Evolutionary conservation across 495 filamentous ascomycete species (phyloP).

Genomic region (Podospora tetraspora): DNA sequence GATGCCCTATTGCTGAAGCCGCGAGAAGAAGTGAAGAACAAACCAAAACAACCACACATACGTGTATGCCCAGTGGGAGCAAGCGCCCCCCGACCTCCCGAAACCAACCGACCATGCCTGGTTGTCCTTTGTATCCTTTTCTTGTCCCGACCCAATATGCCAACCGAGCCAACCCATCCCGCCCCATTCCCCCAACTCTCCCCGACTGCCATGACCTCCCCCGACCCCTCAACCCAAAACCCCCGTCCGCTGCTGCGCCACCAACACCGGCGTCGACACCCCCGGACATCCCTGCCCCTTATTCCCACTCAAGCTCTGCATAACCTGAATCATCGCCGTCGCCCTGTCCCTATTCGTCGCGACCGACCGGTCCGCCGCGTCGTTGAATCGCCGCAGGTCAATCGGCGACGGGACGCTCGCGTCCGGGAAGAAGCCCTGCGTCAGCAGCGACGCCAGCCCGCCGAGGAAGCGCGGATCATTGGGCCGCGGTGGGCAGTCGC

Average conservation of each 20-base stretch:
- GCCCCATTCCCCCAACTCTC: neutral
- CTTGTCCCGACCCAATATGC: neutral
- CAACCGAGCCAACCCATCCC: neutral
- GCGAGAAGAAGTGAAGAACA: neutral
- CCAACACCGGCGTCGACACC: slow-evolving; percentile 17
- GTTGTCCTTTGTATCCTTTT: neutral
- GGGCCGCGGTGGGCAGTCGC: slow-evolving; percentile 21
- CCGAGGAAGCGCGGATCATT: slow-evolving; percentile 21
- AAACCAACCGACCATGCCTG: neutral
- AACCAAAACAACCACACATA: slow-evolving; percentile 1
- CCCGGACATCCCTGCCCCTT: slow-evolving; percentile 25
- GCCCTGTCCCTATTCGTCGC: slow-evolving; percentile 16
- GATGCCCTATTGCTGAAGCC: neutral
- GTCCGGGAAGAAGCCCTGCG: slow-evolving; percentile 27
- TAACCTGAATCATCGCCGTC: slow-evolving; percentile 25
- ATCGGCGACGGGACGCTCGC: slow-evolving; percentile 20
- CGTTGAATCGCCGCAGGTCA: slow-evolving; percentile 21
- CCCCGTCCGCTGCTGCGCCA: slow-evolving; percentile 20
- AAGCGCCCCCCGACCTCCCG: neutral
- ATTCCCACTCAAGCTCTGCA: slow-evolving; percentile 24
- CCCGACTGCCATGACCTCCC: too few species aligned
- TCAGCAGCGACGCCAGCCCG: slow-evolving; percentile 10
- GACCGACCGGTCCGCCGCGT: slow-evolving; percentile 13
- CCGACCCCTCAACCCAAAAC: neutral
- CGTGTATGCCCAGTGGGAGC: neutral